Evolutionary conservation across 2,329 filamentous ascomycete genomes (phyloP), one percentile per base, ranked within the genome.

Genomic region (Fusarium bactridioides): DNA sequence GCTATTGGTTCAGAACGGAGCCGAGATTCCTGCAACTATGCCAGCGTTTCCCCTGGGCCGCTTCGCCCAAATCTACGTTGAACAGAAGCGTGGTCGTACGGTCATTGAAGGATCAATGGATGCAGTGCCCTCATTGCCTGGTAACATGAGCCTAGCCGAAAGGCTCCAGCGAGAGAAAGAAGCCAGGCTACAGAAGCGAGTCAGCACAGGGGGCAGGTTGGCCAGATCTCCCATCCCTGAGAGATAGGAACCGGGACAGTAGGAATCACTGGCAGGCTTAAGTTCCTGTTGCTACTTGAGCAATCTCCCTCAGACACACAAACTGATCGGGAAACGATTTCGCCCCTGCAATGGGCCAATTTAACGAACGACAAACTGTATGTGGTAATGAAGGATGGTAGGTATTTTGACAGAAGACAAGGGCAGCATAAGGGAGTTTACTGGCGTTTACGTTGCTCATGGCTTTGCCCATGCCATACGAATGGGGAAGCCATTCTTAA

Each of bases 1-100:
- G 81, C 84, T 99, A 66, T 87, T 99, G 19, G 86, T 97, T 19
- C 97, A 98, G 77, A 98, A 99, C 78, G 96, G 96, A 21, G 95
- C 95, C 7, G 93, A 97, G 70, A 92, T 98, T 38, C 95, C 96
- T 0, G 79, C 85, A 3, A 85, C 90, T 5, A 86, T 93, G 67
- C 93, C 95, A 2, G 92, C 94, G 0, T 95, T 98, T 74, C 94
- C 94, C 2, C 87, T 99, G 16, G 94, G 94, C 67, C 86, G 89
- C 15, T 92, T 91, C 51, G 95, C 96, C 5, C 91, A 93, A 78
- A 82, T 93, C 38, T 99, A 98, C 77, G 85, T 98, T 53, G 94
- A 97, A 73, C 91, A 94, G 82, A 97, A 91, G 80, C 84, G 87
- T 66, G 83, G 86, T 61, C 84, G 87, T 70, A 74, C 72, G 9